Percentiles rank a stretch among this genome's conserved stretches.
These are phyloP conservation scores for Yueomyces sinensis DNA, from an alignment of 805 yeast genomes.

Conservation along the genomic window DNA sequence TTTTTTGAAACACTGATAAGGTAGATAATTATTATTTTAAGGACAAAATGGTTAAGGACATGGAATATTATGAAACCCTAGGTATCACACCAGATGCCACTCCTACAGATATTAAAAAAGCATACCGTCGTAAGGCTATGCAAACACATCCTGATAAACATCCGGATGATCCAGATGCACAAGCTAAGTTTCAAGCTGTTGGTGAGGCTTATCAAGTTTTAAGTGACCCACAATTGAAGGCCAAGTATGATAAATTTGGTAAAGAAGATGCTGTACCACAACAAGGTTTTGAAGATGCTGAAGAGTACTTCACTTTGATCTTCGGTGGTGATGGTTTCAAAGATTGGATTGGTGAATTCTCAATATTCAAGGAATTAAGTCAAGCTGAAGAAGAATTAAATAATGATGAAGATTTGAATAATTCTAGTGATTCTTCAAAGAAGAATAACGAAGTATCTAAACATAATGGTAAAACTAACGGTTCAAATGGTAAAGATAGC, in stretches of 20 bases:
- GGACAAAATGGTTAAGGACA: conserved; percentile 71
- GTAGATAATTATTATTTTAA: too few species aligned
- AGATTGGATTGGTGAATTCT: conserved; percentile 69
- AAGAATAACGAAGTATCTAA: conserved; percentile 11
- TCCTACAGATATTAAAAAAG: conserved; percentile 76
- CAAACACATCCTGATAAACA: conserved; percentile 91
- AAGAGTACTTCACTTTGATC: conserved; percentile 69
- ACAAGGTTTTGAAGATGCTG: conserved; percentile 71
- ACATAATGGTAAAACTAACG: conserved; percentile 26
- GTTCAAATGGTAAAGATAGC: conserved; percentile 11
- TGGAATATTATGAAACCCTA: conserved; percentile 73
- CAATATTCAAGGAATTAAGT: conserved; percentile 49
- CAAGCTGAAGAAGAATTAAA: conserved; percentile 40
- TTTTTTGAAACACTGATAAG: too few species aligned
- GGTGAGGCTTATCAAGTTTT: conserved; percentile 66
- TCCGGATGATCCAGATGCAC: conserved; percentile 87
- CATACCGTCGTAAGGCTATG: conserved; percentile 84
- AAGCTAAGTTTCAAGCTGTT: conserved; percentile 67
- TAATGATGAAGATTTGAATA: conserved; percentile 16
- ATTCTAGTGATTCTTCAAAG: conserved; percentile 5
- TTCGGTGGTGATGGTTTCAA: conserved; percentile 75
- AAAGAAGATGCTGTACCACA: conserved; percentile 60
- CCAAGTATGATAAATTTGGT: conserved; percentile 74
- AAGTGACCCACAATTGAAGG: conserved; percentile 56
- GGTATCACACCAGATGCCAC: conserved; percentile 60